Percentiles rank a stretch among this genome's conserved stretches.
Evolutionary conservation across 768 basidiomycete genomes (phyloP).

Genomic region (Lactarius vividus): DNA sequence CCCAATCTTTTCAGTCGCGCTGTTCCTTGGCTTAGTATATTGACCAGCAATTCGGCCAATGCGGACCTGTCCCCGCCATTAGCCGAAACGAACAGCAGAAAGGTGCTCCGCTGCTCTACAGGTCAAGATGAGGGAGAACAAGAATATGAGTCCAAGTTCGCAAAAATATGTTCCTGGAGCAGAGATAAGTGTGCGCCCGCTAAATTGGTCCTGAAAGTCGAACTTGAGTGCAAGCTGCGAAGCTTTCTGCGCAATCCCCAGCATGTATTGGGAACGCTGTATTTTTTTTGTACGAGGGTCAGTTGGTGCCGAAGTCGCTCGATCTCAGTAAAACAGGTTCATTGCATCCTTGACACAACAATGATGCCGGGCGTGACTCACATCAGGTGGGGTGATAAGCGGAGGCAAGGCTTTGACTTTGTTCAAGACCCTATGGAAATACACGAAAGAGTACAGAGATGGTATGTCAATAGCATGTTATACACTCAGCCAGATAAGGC

Average conservation of each 20-base stretch:
- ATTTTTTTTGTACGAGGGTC: constrained; percentile 74
- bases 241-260: constrained; percentile 95
- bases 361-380: constrained; percentile 34
- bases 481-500: constrained; percentile 33
- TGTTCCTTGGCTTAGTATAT: constrained; percentile 92
- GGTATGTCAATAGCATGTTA: not conserved
- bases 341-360: not conserved
- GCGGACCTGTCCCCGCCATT: constrained; percentile 49
- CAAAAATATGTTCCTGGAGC: constrained; percentile 69
- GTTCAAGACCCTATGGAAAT: constrained; percentile 56
- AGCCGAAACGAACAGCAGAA: constrained; percentile 17
- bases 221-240: constrained; percentile 86
- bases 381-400: constrained; percentile 90
- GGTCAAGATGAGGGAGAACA: constrained; percentile 92
- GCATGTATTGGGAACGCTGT: constrained; percentile 95
- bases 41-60: constrained; percentile 94
- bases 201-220: constrained; percentile 28
- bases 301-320: constrained; percentile 82
- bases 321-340: constrained; percentile 46
- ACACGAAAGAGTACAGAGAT: not conserved
- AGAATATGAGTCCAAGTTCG: constrained; percentile 86
- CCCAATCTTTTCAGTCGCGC: constrained; percentile 72
- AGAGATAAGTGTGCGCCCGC: not conserved
- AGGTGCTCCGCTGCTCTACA: constrained; percentile 82
- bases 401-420: constrained; percentile 83